These are phyloP conservation scores for Candolleomyces aberdarensis DNA, from an alignment of 768 basidiomycete genomes.

Conservation along the genomic window DNA sequence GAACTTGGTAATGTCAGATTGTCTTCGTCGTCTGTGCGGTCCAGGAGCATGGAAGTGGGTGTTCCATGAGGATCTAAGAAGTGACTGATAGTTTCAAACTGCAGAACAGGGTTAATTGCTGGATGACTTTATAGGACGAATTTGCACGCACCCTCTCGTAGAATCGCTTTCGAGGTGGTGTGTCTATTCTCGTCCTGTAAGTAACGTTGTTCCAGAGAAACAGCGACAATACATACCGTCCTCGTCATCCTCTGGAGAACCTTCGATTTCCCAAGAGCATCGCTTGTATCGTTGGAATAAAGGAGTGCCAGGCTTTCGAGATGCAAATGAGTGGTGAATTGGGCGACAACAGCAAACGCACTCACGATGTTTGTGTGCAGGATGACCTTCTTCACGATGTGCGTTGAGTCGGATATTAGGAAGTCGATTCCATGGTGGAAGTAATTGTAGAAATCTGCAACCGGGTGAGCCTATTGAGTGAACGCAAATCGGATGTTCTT, in stretches of 20 bases:
- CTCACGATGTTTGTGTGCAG: constrained; percentile 85
- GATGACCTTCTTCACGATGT: constrained; percentile 80
- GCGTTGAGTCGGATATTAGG: constrained; percentile 66
- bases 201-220: constrained; percentile 2
- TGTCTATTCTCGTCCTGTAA: constrained; percentile 42
- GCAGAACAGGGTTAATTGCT: neutral
- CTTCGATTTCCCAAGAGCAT: constrained; percentile 88
- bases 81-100: constrained; percentile 71
- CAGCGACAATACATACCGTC: constrained; percentile 47
- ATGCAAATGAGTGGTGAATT: neutral
- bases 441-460: constrained; percentile 86
- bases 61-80: constrained; percentile 73
- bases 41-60: constrained; percentile 77
- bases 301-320: constrained; percentile 74
- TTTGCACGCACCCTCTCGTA: constrained; percentile 54
- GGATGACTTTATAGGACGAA: neutral
- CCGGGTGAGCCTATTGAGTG: constrained; percentile 2
- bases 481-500: constrained; percentile 25
- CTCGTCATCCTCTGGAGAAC: constrained; percentile 77
- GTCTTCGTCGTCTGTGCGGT: constrained; percentile 76
- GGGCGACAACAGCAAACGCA: neutral
- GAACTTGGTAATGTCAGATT: constrained; percentile 64
- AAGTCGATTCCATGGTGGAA: constrained; percentile 91
- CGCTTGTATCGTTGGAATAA: constrained; percentile 90
- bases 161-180: constrained; percentile 71